Conservation (phyloP, 495 filamentous ascomycete species). For the Hypoxylon subgilvum region DNA sequence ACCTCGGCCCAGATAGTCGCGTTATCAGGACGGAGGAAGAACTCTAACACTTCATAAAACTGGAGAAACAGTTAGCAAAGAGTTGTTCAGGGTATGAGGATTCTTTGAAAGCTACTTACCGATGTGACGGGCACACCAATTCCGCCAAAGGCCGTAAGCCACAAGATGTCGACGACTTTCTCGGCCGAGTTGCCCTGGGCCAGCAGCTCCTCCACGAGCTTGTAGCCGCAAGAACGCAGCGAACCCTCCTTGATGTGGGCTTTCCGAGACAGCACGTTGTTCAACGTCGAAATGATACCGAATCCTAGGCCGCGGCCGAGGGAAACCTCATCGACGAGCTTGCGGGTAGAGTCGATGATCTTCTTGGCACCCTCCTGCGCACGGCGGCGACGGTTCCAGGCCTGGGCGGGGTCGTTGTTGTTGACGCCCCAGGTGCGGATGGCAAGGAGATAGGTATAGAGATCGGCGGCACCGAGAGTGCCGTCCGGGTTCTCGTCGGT, state of each 20-base stretch:
- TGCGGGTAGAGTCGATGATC: slow-evolving; percentile 36
- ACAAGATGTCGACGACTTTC: slow-evolving; percentile 43
- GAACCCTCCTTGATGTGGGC: slow-evolving; percentile 30
- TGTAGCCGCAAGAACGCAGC: slow-evolving; percentile 38
- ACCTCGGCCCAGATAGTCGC: slow-evolving; percentile 57
- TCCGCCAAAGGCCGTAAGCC: slow-evolving; percentile 44
- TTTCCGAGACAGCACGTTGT: slow-evolving; percentile 15
- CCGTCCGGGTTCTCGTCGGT: slow-evolving; percentile 64
- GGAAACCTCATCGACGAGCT: slow-evolving; percentile 38
- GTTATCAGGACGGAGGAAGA: slow-evolving; percentile 51
- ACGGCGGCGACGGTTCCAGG: slow-evolving; percentile 65
- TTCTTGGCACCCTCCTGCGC: slow-evolving; percentile 47
- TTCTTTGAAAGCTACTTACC: slow-evolving; percentile 17
- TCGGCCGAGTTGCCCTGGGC: slow-evolving; percentile 30
- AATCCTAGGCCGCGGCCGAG: slow-evolving; percentile 17
- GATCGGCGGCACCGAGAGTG: slow-evolving; percentile 61
- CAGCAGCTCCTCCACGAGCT: slow-evolving; percentile 40
- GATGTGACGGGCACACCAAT: slow-evolving; percentile 48
- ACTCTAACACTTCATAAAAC: slow-evolving; percentile 53
- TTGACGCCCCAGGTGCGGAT: slow-evolving; percentile 70
- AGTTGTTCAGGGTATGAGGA: not conserved
- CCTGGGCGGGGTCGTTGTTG: slow-evolving; percentile 67
- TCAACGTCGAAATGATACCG: slow-evolving; percentile 13
- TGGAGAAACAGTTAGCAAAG: slow-evolving; percentile 33
- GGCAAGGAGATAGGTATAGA: slow-evolving; percentile 64